phyloP scores from a whole-genome alignment of 805 yeast species.

The Teunomyces stri region DNA sequence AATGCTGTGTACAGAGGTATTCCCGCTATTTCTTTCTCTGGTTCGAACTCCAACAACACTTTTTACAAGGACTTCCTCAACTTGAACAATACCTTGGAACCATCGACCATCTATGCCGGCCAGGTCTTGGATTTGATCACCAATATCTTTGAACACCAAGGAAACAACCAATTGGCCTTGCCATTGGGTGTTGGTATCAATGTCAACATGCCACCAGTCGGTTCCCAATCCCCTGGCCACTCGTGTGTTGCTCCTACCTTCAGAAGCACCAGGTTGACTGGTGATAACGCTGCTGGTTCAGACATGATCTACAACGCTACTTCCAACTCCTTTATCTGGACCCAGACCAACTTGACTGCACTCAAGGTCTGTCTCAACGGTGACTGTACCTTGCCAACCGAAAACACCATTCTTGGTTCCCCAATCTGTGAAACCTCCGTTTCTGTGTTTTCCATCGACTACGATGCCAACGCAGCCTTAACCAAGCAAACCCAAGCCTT shows the following conservation, averaged over 20 bases:
- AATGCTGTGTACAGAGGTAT: slow-evolving; percentile 47
- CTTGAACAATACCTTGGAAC: slow-evolving; percentile 35
- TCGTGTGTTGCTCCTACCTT: slow-evolving; percentile 44
- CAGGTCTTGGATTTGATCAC: slow-evolving; percentile 40
- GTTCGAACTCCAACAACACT: slow-evolving; percentile 48
- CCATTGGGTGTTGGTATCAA: slow-evolving; percentile 47
- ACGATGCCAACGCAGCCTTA: slow-evolving; percentile 24
- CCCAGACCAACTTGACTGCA: slow-evolving; percentile 13
- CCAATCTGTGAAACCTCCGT: slow-evolving; percentile 25
- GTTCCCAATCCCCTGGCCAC: slow-evolving; percentile 27
- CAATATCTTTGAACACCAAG: slow-evolving; percentile 35
- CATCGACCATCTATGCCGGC: slow-evolving; percentile 46
- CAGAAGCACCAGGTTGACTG: slow-evolving; percentile 46
- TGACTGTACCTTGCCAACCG: slow-evolving; percentile 45
- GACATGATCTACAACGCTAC: slow-evolving; percentile 39
- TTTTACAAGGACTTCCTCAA: slow-evolving; percentile 46
- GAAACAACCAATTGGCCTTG: slow-evolving; percentile 34
- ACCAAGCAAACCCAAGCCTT: slow-evolving; percentile 10
- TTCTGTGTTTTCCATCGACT: slow-evolving; percentile 26
- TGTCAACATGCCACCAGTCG: slow-evolving; percentile 48
- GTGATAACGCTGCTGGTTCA: slow-evolving; percentile 31
- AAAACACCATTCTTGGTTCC: slow-evolving; percentile 28
- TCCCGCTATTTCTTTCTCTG: slow-evolving; percentile 53
- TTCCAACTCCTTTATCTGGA: slow-evolving; percentile 25
- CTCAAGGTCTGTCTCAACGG: slow-evolving; percentile 38